These are phyloP conservation scores for Solanum hybrid DNA, from an alignment of 305 asterid genomes.

Conservation along the genomic window DNA sequence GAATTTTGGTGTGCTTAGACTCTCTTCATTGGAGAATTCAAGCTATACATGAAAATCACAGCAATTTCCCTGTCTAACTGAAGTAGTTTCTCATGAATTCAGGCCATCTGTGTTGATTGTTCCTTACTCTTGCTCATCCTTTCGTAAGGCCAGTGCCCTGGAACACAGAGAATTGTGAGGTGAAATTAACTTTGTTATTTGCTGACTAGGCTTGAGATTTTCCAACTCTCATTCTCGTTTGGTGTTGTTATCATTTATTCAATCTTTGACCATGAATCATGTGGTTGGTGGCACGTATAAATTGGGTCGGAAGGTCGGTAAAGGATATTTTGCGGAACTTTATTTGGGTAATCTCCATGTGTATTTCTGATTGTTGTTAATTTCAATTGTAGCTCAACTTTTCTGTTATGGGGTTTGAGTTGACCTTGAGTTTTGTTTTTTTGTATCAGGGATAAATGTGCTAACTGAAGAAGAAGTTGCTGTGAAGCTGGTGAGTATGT, in stretches of 20 bases:
- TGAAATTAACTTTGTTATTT: background rate
- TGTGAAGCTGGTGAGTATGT: slow-evolving; percentile 61
- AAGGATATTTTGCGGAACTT: slow-evolving; percentile 93
- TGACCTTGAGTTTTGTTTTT: background rate
- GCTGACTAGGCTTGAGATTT: background rate
- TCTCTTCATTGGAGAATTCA: background rate
- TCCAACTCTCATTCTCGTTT: background rate
- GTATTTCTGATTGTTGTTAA: background rate
- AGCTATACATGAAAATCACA: background rate
- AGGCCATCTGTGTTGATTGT: background rate
- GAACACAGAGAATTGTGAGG: background rate
- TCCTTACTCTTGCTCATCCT: background rate
- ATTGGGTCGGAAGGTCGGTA: slow-evolving; percentile 79
- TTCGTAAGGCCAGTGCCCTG: background rate
- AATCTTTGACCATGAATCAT: slow-evolving; percentile 53
- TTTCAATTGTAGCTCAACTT: background rate
- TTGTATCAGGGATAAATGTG: slow-evolving; percentile 47
- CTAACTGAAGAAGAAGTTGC: slow-evolving; percentile 83
- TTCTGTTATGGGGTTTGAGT: background rate
- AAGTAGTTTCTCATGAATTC: background rate
- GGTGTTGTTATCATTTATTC: background rate
- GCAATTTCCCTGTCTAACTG: background rate
- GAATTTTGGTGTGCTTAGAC: background rate
- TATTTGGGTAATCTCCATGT: slow-evolving; percentile 47
- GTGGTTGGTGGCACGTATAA: slow-evolving; percentile 77